Base-by-base conservation (phyloP, 495 filamentous ascomycete genomes). In the Podospora anserina region DNA sequence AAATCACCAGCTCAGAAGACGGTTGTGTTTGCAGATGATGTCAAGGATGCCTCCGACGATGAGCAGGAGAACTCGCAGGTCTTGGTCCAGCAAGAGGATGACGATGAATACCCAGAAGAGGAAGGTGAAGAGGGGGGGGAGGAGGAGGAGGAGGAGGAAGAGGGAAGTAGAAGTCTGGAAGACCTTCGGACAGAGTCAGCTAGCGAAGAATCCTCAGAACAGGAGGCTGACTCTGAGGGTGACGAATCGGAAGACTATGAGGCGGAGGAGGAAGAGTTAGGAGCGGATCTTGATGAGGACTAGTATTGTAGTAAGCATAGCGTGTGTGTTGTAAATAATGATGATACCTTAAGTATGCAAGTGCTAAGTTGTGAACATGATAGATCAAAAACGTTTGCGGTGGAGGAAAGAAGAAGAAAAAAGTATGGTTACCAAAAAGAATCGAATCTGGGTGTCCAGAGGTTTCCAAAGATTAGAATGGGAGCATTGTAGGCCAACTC, bases 1-100 rank as follows among this genome's bases (percentile, higher is more conserved):
- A 84, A 84, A 23, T 78, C 85, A 34, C 79, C 83, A 11, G 82
- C 78, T 5, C 79, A 83, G 5, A 93, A 92, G 74, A 86, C 83
- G 54, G 91, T 93, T 39, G 90, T 89, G 16, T 93, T 92, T 75
- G 83, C 86, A 18, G 86, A 90, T 26, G 85, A 89, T 26, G 81
- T 81, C 7, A 74, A 77, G 63, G 67, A 70, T 5, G 16, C 58
- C 3, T 66, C 67, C 0, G 69, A 66, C 16, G 68, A 68, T 30
- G 66, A 68, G 23, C 18, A 71, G 18, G 57, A 59, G 16, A 23
- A 28, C 9, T 72, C 70, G 2, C 63, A 28, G 30, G 27, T 69
- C 2, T 61, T 67, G 55, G 70, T 69, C 9, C 55, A 71, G 6
- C 26, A 65, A 30, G 49, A 71, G 39, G 53, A 61, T n/a, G 44